Base-by-base conservation (phyloP, 1,139 yeast species). In the Wickerhamiella pararugosa region DNA sequence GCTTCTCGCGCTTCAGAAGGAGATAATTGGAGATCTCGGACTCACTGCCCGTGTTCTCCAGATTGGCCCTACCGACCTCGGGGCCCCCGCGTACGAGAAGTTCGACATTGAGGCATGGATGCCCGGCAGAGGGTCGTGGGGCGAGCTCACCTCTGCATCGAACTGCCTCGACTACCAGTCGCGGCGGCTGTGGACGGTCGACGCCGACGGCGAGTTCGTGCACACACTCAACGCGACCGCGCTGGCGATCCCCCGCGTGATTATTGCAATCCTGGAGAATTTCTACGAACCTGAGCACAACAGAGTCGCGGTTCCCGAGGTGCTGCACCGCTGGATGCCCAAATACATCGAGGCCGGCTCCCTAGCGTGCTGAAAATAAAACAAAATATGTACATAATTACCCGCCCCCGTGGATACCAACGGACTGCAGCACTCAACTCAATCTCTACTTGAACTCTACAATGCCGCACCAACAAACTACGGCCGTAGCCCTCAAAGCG, bases 71-170 rank as follows among this genome's bases (percentile, higher is more conserved):
- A 75, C 81, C 47, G 98, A 92, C 56, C 64, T 92, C 41, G 98
- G 98, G 0, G 79, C 94, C 0, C 95, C 98, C 1, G 98, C 98
- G 0, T 74, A 70, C 60, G 79, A 80, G 55, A 92, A 92, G 60
- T 84, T 78, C 55, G 98, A 92, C 54, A 82, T 87, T 43, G 99
- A 92, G 60, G 95, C 92, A 0, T 84, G 95, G 90, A 90, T 92
- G 96, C 98, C 97, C 0, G 97, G 98, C 2, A 73, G 96, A 53
- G 84, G 84, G 2, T 21, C 45, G 9, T 92, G 94, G 84, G 99
- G 99, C 2, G 99, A 92, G 56, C 69, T 90, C 31, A 78, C 94
- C 1, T 83, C 95, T 35, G 69, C 92, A 1, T 86, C 97, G 1
- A 90, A 87, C 55, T 92, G 99, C 60, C 75, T 87, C 2, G 97